Percentiles rank a stretch among this genome's conserved stretches.
Conservation (phyloP, 2,329 filamentous ascomycete genomes). For the Penicillium sp. region DNA sequence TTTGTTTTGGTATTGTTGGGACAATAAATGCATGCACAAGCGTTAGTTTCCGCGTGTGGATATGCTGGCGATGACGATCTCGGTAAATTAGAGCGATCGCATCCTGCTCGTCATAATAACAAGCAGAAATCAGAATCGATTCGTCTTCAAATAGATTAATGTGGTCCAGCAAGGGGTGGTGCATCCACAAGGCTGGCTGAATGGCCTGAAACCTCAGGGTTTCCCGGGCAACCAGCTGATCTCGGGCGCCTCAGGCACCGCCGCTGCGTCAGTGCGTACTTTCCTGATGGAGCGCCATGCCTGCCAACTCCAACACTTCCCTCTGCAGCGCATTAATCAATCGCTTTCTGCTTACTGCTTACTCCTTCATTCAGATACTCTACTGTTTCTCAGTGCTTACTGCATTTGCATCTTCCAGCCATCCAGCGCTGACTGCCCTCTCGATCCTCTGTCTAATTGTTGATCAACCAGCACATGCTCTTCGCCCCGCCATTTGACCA, state of each 20-base stretch:
- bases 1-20: not conserved
- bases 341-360: not conserved
- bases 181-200: slow-evolving; percentile 11
- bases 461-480: slow-evolving; percentile 1
- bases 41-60: not conserved
- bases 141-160: not conserved
- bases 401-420: not conserved
- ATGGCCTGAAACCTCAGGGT: slow-evolving; percentile 7
- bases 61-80: not conserved
- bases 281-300: not conserved
- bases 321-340: not conserved
- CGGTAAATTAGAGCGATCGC: not conserved
- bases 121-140: not conserved
- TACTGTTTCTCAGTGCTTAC: not conserved
- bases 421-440: not conserved
- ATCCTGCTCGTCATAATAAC: not conserved
- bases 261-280: not conserved
- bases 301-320: not conserved
- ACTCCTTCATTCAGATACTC: not conserved
- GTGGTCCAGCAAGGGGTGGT: slow-evolving; percentile 7
- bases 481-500: slow-evolving; percentile 1
- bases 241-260: not conserved
- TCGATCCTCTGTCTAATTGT: not conserved
- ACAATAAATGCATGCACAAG: not conserved
- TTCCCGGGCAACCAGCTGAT: slow-evolving; percentile 10